Evolutionary conservation across 495 filamentous ascomycete genomes (phyloP), one percentile per base, ranked within the genome.

Genomic region (Lineolata rhizophorae): DNA sequence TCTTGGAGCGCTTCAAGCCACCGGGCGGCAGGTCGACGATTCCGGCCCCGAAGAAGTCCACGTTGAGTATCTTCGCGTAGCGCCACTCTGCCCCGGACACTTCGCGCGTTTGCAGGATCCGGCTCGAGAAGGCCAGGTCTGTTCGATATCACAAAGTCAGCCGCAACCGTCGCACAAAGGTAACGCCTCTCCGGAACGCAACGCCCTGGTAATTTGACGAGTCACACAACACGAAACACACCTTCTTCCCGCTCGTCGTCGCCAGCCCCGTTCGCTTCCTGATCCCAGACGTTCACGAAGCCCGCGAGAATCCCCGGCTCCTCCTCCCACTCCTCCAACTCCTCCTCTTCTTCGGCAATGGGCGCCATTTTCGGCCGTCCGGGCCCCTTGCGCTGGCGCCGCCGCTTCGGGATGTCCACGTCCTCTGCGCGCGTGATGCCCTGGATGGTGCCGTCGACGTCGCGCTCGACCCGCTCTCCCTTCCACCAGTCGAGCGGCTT

Each of bases 401-500:
- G 39, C 13, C 43, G 19, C 27, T 42, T 58, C 32, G 26, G 32
- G 28, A 36, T 36, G 29, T 64, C 54, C 32, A 66, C 53, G 39
- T 74, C 69, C 19, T 80, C 74, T 0, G 70, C 66, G 6, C 84
- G 68, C 18, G 83, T 62, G 24, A 94, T 60, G 39, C 75, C 77
- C 38, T 77, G 70, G 31, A 87, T 69, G 3, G 57, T 58, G 19
- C 62, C 63, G 36, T 73, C 61, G 5, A 59, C 42, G 8, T 65
- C 67, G 47, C 71, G 82, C 2, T 81, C 62, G 33, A 74, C 62
- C 16, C 65, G 65, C 45, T 95, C 87, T 34, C 80, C 79, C 32
- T 67, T 70, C 87, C 87, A 95, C 47, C 60, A 85, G 22, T 72
- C 67, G n/a, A 94, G 50, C 4, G 87, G 87, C 37, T 74, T 67